phyloP scores from a whole-genome alignment of 768 basidiomycete species.

The Kwoniella sp. region DNA sequence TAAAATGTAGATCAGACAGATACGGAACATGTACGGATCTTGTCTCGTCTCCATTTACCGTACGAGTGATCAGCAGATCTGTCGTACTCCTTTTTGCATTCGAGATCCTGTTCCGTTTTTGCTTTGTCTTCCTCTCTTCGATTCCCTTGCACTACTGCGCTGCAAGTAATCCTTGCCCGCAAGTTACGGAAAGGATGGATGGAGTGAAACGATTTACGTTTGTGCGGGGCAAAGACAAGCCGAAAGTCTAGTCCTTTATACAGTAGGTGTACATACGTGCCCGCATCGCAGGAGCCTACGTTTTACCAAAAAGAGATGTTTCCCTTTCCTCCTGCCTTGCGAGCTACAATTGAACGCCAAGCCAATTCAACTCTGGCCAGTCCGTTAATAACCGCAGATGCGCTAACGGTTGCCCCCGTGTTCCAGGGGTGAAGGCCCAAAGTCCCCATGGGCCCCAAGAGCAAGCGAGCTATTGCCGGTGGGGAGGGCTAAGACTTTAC shows the following conservation, averaged over 20 bases:
- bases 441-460: not conserved
- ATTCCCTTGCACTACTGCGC: not conserved
- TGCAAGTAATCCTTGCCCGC: not conserved
- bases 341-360: no score
- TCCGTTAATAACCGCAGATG: not conserved
- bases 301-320: no score
- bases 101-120: not conserved
- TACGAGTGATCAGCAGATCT: not conserved
- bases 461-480: conserved; percentile 1
- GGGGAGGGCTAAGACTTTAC: not conserved
- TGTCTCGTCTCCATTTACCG: not conserved
- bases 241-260: not conserved
- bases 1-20: not conserved
- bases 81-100: not conserved
- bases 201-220: not conserved
- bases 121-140: not conserved
- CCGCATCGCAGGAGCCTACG: no score
- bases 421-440: no score
- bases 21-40: not conserved
- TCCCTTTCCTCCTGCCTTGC: no score
- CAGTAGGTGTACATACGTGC: no score
- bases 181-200: no score
- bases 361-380: not conserved
- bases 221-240: not conserved
- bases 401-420: no score